phyloP scores from a whole-genome alignment of 2,329 filamentous ascomycete species.

The Xylariaceae sp. region DNA sequence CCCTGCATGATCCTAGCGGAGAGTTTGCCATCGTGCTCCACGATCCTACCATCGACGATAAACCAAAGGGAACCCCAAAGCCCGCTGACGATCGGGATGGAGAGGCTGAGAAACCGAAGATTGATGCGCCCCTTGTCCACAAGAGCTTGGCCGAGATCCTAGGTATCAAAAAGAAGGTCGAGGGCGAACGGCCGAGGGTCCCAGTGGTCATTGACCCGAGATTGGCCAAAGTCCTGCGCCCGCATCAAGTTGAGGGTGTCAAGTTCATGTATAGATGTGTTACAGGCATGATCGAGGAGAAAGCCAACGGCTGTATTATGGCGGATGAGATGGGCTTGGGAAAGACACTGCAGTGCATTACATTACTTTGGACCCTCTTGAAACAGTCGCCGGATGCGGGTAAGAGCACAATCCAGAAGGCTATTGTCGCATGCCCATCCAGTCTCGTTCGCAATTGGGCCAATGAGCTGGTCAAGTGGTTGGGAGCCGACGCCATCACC shows the following conservation, averaged over 20 bases:
- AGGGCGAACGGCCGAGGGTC: slow-evolving; percentile 77
- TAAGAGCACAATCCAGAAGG: slow-evolving; percentile 90
- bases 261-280: slow-evolving; percentile 96
- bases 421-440: slow-evolving; percentile 93
- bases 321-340: slow-evolving; percentile 98
- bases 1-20: slow-evolving; percentile 88
- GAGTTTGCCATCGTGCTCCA: slow-evolving; percentile 97
- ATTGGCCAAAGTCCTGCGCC: slow-evolving; percentile 83
- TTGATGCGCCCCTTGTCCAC: slow-evolving; percentile 82
- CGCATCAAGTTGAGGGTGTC: slow-evolving; percentile 96
- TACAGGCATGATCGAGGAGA: slow-evolving; percentile 90
- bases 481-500: slow-evolving; percentile 83
- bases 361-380: slow-evolving; percentile 91
- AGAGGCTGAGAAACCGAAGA: slow-evolving; percentile 44
- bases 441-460: slow-evolving; percentile 98
- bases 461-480: slow-evolving; percentile 95
- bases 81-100: slow-evolving; percentile 44
- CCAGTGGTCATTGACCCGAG: slow-evolving; percentile 94
- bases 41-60: slow-evolving; percentile 90
- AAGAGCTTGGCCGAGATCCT: slow-evolving; percentile 95
- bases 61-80: slow-evolving; percentile 55
- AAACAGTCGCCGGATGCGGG: slow-evolving; percentile 97
- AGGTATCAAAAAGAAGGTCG: slow-evolving; percentile 88
- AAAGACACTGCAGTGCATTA: slow-evolving; percentile 96
- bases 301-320: slow-evolving; percentile 98